A percentile compares a stretch with the other conserved stretches of the same genome.
These are phyloP conservation scores for Fusarium euwallaceae DNA, from an alignment of 2,329 filamentous ascomycete genomes.

Conservation along the genomic window DNA sequence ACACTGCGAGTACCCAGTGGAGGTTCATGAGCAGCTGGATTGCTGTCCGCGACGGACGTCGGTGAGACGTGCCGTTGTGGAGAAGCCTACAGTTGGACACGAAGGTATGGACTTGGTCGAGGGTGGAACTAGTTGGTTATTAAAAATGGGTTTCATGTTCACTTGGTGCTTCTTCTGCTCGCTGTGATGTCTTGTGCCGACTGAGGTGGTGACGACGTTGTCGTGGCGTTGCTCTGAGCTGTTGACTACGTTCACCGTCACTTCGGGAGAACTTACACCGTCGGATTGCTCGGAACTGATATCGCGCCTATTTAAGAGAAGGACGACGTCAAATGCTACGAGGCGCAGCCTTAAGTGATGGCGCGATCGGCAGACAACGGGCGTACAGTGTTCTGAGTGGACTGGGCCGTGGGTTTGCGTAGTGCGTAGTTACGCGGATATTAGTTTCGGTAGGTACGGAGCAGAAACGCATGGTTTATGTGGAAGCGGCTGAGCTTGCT, in stretches of 20 bases:
- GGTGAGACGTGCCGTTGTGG: slow-evolving; percentile 18
- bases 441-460: neutral
- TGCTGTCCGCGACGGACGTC: slow-evolving; percentile 36
- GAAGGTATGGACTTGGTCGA: slow-evolving; percentile 37
- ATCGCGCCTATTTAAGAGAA: neutral
- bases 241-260: neutral
- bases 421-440: neutral
- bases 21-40: slow-evolving; percentile 43
- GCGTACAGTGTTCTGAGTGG: neutral
- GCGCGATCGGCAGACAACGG: slow-evolving; percentile 2
- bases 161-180: neutral
- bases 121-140: slow-evolving; percentile 32
- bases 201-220: neutral
- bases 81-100: slow-evolving; percentile 41
- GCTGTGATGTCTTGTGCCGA: neutral
- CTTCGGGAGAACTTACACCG: neutral
- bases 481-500: neutral
- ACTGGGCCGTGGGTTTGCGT: neutral
- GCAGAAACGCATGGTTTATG: neutral
- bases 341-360: slow-evolving; percentile 27
- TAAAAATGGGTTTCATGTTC: slow-evolving; percentile 40
- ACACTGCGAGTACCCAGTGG: slow-evolving; percentile 27
- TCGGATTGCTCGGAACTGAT: neutral
- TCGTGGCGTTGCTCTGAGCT: neutral
- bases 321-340: neutral